phyloP scores from a whole-genome alignment of 148 eudicot species.

The Fagopyrum tataricum region DNA sequence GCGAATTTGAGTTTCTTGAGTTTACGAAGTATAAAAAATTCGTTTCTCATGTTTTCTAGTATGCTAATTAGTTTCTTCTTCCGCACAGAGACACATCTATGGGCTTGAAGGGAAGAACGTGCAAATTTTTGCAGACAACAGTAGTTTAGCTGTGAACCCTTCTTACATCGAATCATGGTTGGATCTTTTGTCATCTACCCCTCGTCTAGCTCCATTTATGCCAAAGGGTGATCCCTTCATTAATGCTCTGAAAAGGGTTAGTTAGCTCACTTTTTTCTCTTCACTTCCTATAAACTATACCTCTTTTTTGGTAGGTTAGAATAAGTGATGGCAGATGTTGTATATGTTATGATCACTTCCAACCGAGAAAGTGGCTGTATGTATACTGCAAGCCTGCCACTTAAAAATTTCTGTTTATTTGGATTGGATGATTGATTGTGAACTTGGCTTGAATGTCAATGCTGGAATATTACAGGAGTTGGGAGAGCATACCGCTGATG shows the following conservation, averaged over 20 bases:
- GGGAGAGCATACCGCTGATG: constrained; percentile 68
- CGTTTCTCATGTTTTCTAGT: not conserved
- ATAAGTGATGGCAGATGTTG: not conserved
- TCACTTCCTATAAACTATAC: not conserved
- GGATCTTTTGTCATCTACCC: constrained; percentile 69
- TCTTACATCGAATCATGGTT: constrained; percentile 70
- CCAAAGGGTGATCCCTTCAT: constrained; percentile 75
- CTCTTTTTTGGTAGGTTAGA: not conserved
- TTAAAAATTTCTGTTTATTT: not conserved
- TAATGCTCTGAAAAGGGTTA: constrained; percentile 71
- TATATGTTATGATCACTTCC: not conserved
- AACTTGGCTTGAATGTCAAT: not conserved
- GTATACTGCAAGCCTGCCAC: not conserved
- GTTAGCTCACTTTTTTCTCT: constrained; percentile 3
- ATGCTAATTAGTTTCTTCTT: not conserved
- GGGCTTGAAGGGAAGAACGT: constrained; percentile 68
- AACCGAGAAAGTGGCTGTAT: not conserved
- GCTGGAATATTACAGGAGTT: constrained; percentile 42
- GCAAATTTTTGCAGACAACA: constrained; percentile 76
- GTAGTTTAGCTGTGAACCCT: constrained; percentile 78
- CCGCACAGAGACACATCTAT: constrained; percentile 76
- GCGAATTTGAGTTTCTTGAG: not conserved
- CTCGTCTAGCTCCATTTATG: constrained; percentile 94
- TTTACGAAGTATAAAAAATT: not conserved
- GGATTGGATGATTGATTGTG: constrained; percentile 1